Percentiles rank a stretch among this genome's conserved stretches.
Conservation (phyloP, 2,329 filamentous ascomycete genomes). For the Pyrenochaeta sp. region DNA sequence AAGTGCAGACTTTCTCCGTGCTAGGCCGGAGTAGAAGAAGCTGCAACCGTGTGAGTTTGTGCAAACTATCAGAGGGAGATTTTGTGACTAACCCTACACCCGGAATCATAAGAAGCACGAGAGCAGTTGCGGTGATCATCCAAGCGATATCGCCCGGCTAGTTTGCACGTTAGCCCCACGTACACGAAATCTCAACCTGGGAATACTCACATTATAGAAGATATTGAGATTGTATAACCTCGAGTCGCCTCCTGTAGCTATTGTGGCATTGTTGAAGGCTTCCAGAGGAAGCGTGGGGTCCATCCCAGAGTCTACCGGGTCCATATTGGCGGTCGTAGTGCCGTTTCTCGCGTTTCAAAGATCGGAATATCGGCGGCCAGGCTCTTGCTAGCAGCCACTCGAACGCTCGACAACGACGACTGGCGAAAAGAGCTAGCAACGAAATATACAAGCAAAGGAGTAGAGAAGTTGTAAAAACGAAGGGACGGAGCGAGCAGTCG, state of each 20-base stretch:
- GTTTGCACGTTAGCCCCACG: constrained; percentile 34
- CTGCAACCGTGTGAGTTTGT: constrained; percentile 49
- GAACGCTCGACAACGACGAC: not conserved
- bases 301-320: constrained; percentile 34
- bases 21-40: constrained; percentile 93
- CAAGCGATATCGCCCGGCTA: constrained; percentile 84
- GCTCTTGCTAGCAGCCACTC: constrained; percentile 1
- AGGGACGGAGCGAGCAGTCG: constrained; percentile 31
- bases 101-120: constrained; percentile 92
- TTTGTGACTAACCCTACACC: constrained; percentile 71
- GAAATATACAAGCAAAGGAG: not conserved
- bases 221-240: constrained; percentile 78
- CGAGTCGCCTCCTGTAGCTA: constrained; percentile 71
- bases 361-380: constrained; percentile 1
- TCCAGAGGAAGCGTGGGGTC: constrained; percentile 46
- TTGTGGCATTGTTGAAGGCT: constrained; percentile 65
- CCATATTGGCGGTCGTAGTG: constrained; percentile 32
- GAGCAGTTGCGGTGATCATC: constrained; percentile 77
- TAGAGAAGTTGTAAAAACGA: constrained; percentile 17
- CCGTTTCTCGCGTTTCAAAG: not conserved
- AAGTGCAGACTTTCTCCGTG: constrained; percentile 86
- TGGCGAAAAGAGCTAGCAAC: not conserved
- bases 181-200: constrained; percentile 16
- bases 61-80: not conserved
- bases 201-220: constrained; percentile 74